Percentiles rank a stretch among this genome's conserved stretches.
phyloP scores from a whole-genome alignment of 257 asterid species.

The Scutellaria barbata region DNA sequence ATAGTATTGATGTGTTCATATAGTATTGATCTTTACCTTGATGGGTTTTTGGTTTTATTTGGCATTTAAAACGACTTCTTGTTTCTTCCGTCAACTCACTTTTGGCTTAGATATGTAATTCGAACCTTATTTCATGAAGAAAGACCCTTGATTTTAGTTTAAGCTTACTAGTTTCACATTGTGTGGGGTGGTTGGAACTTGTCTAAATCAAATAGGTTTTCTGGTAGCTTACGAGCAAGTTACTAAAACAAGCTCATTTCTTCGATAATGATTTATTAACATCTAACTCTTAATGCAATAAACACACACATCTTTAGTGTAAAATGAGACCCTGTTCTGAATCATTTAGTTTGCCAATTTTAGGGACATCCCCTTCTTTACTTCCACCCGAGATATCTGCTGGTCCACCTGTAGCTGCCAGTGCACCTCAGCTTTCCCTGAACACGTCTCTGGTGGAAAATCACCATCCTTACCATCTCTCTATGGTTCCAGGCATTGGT shows the following conservation, averaged over 20 bases:
- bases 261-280: no score
- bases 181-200: no score
- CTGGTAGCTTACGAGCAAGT: no score
- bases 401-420: conserved; percentile 56
- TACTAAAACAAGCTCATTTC: no score
- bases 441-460: conserved; percentile 44
- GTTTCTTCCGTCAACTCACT: neutral
- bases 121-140: neutral
- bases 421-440: conserved; percentile 67
- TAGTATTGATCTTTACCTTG: neutral
- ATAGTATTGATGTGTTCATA: neutral
- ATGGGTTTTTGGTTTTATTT: neutral
- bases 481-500: conserved; percentile 64
- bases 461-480: conserved; percentile 61
- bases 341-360: conserved; percentile 32
- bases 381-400: conserved; percentile 65
- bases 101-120: neutral
- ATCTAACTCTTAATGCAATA: neutral
- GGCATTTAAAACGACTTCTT: neutral
- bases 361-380: conserved; percentile 52
- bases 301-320: neutral
- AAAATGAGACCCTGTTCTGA: neutral
- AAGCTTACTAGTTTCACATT: neutral
- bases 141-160: neutral
- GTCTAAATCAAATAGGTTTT: no score